Conservation (phyloP, 1,139 yeast species). For the Sugiyamaella castrensis region DNA sequence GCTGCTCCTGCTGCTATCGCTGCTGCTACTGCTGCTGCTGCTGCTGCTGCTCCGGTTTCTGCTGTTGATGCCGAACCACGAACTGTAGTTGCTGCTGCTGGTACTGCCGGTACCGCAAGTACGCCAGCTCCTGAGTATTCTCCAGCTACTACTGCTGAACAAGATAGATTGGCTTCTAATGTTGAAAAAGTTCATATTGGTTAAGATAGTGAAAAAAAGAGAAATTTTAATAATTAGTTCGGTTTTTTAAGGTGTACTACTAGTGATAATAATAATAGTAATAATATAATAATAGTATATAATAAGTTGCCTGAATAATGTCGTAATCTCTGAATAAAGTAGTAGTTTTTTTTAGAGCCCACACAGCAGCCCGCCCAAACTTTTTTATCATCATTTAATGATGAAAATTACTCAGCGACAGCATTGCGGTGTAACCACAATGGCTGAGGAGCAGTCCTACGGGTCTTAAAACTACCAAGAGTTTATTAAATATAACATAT, state of each 20-base stretch:
- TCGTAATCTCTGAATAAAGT: too few relatives aligned
- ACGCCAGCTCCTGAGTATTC: slow-evolving; percentile 11
- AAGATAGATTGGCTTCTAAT: neutral
- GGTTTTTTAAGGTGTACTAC: neutral
- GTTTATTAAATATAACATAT: too few relatives aligned
- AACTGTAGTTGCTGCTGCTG: slow-evolving; percentile 23
- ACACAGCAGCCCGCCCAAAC: too few relatives aligned
- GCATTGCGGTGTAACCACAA: too few relatives aligned
- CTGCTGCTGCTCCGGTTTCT: slow-evolving; percentile 7
- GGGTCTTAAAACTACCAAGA: too few relatives aligned
- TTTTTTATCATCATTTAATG: too few relatives aligned
- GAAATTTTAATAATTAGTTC: neutral
- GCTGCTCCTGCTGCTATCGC: slow-evolving; percentile 5
- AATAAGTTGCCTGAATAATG: too few relatives aligned
- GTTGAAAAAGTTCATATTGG: slow-evolving; percentile 10
- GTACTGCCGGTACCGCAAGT: slow-evolving; percentile 8
- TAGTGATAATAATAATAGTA: neutral
- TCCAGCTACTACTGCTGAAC: neutral
- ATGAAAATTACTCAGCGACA: too few relatives aligned
- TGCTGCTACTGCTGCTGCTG: slow-evolving; percentile 27
- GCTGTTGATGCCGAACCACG: neutral
- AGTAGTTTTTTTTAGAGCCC: too few relatives aligned
- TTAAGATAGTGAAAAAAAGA: too few relatives aligned
- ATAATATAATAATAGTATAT: neutral
- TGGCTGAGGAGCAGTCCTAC: too few relatives aligned